phyloP scores from a whole-genome alignment of 257 asterid genomes.

The Jaltomata sinuosa region DNA sequence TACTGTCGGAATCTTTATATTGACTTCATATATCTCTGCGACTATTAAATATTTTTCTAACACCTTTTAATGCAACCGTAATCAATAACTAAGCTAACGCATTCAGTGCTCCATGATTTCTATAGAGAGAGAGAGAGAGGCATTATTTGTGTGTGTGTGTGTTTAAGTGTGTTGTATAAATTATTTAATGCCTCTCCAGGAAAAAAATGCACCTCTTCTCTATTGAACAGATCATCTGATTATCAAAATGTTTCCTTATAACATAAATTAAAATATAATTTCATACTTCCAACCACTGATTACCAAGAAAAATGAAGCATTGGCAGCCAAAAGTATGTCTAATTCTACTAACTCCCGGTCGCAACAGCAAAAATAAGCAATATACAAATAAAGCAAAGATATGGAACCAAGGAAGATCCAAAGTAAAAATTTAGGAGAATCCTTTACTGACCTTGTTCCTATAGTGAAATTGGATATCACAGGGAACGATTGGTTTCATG shows the following conservation, averaged over 20 bases:
- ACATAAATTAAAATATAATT: background rate
- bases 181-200: background rate
- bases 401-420: background rate
- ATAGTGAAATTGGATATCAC: constrained; percentile 79
- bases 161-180: background rate
- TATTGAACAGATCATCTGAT: background rate
- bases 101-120: too few relatives aligned
- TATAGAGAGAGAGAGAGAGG: too few relatives aligned
- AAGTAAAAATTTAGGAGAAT: background rate
- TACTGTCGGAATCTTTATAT: background rate
- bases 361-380: background rate
- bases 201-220: background rate
- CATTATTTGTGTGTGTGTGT: background rate
- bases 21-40: background rate
- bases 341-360: background rate
- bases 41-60: background rate
- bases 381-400: background rate
- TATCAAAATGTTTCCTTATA: background rate
- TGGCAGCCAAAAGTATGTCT: background rate
- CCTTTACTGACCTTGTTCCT: constrained; percentile 67
- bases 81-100: background rate
- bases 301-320: background rate
- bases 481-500: constrained; percentile 86
- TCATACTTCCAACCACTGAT: background rate
- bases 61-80: background rate